Percentiles rank a stretch among this genome's conserved stretches.
Evolutionary conservation across 208 protist genomes (phyloP).

Genomic region (Trypanosomatidae sp.): DNA sequence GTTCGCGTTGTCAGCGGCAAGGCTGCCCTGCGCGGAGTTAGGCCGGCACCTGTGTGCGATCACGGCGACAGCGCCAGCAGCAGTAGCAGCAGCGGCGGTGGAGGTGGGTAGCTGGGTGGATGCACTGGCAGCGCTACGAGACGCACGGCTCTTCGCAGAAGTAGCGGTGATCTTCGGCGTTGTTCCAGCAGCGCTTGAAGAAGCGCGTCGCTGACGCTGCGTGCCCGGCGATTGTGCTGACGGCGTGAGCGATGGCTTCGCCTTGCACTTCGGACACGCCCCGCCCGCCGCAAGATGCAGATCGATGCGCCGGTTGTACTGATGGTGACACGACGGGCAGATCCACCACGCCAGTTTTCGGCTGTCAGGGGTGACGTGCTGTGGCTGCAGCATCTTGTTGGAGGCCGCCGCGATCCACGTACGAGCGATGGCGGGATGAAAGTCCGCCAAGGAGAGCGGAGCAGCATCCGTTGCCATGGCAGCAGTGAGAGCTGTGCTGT

Average conservation of each 20-base stretch:
- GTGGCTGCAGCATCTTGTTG: conserved; percentile 80
- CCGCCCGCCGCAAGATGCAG: conserved; percentile 70
- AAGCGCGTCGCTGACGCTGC: background rate
- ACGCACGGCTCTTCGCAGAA: background rate
- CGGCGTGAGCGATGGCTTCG: conserved; percentile 27
- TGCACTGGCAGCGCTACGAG: no score
- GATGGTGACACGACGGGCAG: conserved; percentile 55
- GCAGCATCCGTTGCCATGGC: no score
- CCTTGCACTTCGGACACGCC: conserved; percentile 62
- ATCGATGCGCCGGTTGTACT: conserved; percentile 76
- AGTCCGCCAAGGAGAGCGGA: conserved; percentile 44
- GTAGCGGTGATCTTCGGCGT: background rate
- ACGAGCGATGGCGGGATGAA: conserved; percentile 62
- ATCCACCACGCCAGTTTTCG: conserved; percentile 82
- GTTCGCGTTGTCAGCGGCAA: conserved; percentile 55
- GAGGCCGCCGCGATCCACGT: conserved; percentile 72
- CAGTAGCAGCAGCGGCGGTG: no score
- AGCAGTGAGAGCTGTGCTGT: no score
- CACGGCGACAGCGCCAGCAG: conserved; percentile 6
- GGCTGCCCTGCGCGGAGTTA: conserved; percentile 32
- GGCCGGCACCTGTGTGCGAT: conserved; percentile 61
- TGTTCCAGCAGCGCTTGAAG: background rate
- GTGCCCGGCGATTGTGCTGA: background rate
- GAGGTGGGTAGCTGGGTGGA: no score
- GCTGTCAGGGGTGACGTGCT: conserved; percentile 66